These are phyloP conservation scores for Asparagopsis taxiformis DNA, from an alignment of 31 red algal species.

Conservation along the genomic window DNA sequence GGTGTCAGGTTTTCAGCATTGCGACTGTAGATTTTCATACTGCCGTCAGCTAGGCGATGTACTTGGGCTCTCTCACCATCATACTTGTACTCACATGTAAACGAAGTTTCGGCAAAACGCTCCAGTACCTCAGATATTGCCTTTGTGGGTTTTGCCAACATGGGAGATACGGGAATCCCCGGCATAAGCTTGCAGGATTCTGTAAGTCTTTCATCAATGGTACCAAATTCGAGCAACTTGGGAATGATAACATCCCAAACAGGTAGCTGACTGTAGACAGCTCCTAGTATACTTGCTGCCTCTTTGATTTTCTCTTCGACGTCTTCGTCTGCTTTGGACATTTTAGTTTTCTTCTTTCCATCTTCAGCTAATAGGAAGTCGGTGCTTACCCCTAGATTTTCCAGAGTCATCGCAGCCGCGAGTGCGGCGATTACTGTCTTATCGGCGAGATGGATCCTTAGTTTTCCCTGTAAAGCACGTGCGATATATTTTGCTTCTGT, in stretches of 20 bases:
- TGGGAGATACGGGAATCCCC: conserved; percentile 93
- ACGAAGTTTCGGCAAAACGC: conserved; percentile 63
- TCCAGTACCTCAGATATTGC: conserved; percentile 91
- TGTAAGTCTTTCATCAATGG: conserved; percentile 56
- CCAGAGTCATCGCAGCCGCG: conserved; percentile 70
- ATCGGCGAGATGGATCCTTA: conserved; percentile 94
- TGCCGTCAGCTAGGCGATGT: conserved; percentile 83
- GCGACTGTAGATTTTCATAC: conserved; percentile 87
- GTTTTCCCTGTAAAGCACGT: conserved; percentile 84
- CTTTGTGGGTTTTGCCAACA: conserved; percentile 98
- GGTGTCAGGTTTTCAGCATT: conserved; percentile 88
- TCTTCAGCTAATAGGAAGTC: conserved; percentile 40
- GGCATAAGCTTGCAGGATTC: conserved; percentile 84
- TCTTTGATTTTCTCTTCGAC: conserved; percentile 59
- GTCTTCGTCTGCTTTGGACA: conserved; percentile 51
- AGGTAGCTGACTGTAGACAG: conserved; percentile 84
- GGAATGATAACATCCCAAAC: conserved; percentile 87
- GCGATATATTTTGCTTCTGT: conserved; percentile 92
- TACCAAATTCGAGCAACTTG: conserved; percentile 62
- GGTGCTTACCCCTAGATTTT: conserved; percentile 9
- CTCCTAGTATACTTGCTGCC: conserved; percentile 29
- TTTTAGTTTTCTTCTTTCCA: conserved; percentile 65
- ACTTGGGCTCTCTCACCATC: conserved; percentile 99
- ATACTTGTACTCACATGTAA: conserved; percentile 99
- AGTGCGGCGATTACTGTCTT: conserved; percentile 88